Evolutionary conservation across 148 eudicot genomes (phyloP).

Genomic region (Amaranthus palmeri): DNA sequence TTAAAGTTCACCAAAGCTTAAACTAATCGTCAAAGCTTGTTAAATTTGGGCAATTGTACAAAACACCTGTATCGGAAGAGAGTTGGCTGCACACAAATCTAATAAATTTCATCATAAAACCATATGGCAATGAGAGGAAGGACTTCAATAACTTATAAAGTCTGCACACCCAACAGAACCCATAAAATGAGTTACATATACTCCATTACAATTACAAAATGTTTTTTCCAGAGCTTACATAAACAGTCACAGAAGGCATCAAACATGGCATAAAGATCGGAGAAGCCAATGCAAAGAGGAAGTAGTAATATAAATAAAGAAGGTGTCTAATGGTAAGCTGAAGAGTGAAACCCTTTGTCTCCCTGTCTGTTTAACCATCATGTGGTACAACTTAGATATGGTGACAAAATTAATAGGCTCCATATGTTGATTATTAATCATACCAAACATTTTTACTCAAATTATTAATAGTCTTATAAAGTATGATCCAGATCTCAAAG

Average conservation of each 20-base stretch:
- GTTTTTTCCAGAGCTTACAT: too few relatives aligned
- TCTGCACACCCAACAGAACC: too few relatives aligned
- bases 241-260: background rate
- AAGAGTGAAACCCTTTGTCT: conserved; percentile 1
- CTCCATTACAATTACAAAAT: too few relatives aligned
- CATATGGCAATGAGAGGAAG: too few relatives aligned
- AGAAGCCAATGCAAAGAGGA: background rate
- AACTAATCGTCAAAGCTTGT: too few relatives aligned
- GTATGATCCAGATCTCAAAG: background rate
- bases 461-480: background rate
- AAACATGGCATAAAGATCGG: conserved; percentile 8
- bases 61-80: too few relatives aligned
- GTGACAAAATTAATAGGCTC: background rate
- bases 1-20: too few relatives aligned
- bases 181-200: too few relatives aligned
- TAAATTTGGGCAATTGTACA: too few relatives aligned
- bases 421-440: conserved; percentile 4
- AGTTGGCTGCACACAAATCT: too few relatives aligned
- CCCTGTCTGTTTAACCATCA: conserved; percentile 17
- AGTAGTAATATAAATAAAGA: background rate
- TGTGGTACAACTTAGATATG: conserved; percentile 6
- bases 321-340: background rate
- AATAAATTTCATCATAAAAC: too few relatives aligned
- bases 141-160: too few relatives aligned
- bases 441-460: conserved; percentile 3